Base-by-base conservation (phyloP, 2,329 filamentous ascomycete genomes). In the Dothiorella sarmentorum region DNA sequence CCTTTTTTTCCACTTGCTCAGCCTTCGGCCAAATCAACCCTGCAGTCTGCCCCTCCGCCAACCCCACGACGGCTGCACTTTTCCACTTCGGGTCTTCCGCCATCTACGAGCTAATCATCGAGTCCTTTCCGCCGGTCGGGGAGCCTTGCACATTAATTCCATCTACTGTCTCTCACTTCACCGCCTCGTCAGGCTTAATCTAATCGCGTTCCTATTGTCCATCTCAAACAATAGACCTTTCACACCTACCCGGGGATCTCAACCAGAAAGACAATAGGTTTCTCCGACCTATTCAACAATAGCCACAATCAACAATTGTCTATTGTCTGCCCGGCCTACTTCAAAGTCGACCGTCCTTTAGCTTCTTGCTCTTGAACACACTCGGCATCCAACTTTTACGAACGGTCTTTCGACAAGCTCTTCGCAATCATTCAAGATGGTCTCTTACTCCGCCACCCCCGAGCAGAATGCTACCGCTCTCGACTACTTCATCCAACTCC, bases 401-500 rank as follows among this genome's bases (percentile, higher is more conserved):
- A 22, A 31, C n/a, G 4, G 18, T 45, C 42, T 45, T 27, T 17
- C 42, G 15, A 45, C 42, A 9, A 17, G 17, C 56, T 51, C 40
- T 33, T 33, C 29, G 3, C 31, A 42, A 20, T 63, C 52, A 56
- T 59, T 17, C 67, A 60, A 40, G 66, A 80, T 80, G 78, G 69
- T 75, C 66, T 77, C 53, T n/a, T 52, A 76, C 72, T 60, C 65
- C 66, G 67, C 71, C 67, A 72, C 67, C 66, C 75, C 69, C 64
- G 67, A 71, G 61, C 75, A 82, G 74, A 91, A 91, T 79, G 84
- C 86, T 72, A 82, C 82, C 56, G 90, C 90, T 51, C 81, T 94
- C 63, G 88, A 92, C 68, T 83, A 89, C 68, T 93, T 94, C 72
- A 84, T 94, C 77, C 90, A 88, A 75, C 82, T 84, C 66, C 86